These are phyloP conservation scores for Verticillium klebahnii DNA, from an alignment of 2,329 filamentous ascomycete species.

Conservation along the genomic window DNA sequence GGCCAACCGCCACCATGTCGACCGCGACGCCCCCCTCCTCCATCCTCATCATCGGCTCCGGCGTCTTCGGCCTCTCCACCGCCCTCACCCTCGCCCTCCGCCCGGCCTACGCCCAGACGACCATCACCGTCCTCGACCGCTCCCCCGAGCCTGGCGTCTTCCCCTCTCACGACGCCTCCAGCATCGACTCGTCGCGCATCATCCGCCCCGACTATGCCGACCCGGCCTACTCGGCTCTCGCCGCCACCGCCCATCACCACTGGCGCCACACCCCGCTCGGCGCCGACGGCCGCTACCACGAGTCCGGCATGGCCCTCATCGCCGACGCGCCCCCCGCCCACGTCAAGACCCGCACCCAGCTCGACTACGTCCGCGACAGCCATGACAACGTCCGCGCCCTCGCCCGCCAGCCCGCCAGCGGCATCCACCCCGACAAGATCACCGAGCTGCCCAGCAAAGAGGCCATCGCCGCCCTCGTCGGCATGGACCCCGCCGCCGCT, in stretches of 20 bases:
- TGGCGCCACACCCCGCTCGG: constrained; percentile 64
- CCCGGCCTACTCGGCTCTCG: constrained; percentile 69
- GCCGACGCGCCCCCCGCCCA: constrained; percentile 27
- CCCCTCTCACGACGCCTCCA: constrained; percentile 54
- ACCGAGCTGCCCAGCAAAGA: constrained; percentile 37
- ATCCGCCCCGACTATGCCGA: constrained; percentile 77
- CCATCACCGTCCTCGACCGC: constrained; percentile 58
- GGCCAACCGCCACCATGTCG: neutral
- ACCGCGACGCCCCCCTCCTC: constrained; percentile 30
- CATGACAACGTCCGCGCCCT: constrained; percentile 54
- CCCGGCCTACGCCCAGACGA: constrained; percentile 44
- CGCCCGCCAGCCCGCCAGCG: constrained; percentile 33
- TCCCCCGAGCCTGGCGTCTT: constrained; percentile 45
- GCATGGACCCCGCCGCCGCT: constrained; percentile 25
- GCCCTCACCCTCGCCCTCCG: constrained; percentile 67
- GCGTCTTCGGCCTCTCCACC: constrained; percentile 56
- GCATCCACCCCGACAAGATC: constrained; percentile 31
- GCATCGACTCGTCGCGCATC: constrained; percentile 60
- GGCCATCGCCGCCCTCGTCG: constrained; percentile 33
- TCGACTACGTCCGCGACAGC: constrained; percentile 56
- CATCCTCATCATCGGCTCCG: constrained; percentile 66
- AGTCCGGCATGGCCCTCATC: constrained; percentile 64
- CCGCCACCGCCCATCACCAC: constrained; percentile 61
- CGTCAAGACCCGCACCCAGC: constrained; percentile 38
- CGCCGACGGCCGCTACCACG: constrained; percentile 62